These are phyloP conservation scores for Leccinellum luteum DNA, from an alignment of 768 basidiomycete genomes.

Conservation along the genomic window DNA sequence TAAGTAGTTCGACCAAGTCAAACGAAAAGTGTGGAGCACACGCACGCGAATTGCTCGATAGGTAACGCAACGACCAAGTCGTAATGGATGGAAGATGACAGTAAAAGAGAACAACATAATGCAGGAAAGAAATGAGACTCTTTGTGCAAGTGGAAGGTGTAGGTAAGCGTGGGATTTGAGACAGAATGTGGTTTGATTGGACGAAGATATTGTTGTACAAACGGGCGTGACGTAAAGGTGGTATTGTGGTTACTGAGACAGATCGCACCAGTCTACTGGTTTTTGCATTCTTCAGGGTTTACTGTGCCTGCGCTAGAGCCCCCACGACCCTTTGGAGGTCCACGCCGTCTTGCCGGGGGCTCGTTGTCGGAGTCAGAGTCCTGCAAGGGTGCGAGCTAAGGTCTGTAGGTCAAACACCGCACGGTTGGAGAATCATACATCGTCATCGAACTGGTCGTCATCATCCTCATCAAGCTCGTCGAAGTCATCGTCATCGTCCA, in stretches of 20 bases:
- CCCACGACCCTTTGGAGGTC: slow-evolving; percentile 55
- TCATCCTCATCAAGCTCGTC: slow-evolving; percentile 55
- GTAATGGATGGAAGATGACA: slow-evolving; percentile 1
- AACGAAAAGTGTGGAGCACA: slow-evolving; percentile 8
- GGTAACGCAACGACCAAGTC: slow-evolving; percentile 10
- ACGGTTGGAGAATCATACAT: slow-evolving; percentile 38
- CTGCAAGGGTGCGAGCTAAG: slow-evolving; percentile 33
- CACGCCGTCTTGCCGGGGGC: slow-evolving; percentile 55
- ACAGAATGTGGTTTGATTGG: slow-evolving; percentile 17
- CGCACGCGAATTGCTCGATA: slow-evolving; percentile 11
- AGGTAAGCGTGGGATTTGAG: not conserved
- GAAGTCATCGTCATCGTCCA: slow-evolving; percentile 55
- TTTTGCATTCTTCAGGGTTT: slow-evolving; percentile 86
- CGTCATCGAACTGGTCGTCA: slow-evolving; percentile 58
- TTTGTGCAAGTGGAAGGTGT: not conserved
- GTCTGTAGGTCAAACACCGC: slow-evolving; percentile 14
- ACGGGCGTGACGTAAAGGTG: slow-evolving; percentile 8
- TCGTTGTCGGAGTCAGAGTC: slow-evolving; percentile 72
- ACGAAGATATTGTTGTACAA: slow-evolving; percentile 16
- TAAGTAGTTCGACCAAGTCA: slow-evolving; percentile 18
- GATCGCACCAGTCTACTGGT: slow-evolving; percentile 55
- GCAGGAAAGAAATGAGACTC: not conserved
- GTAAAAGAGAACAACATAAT: not conserved
- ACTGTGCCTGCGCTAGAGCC: slow-evolving; percentile 39
- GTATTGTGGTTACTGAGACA: slow-evolving; percentile 19